Evolutionary conservation across 306 rosid species (phyloP).

Genomic region (Inga leiocalycina): DNA sequence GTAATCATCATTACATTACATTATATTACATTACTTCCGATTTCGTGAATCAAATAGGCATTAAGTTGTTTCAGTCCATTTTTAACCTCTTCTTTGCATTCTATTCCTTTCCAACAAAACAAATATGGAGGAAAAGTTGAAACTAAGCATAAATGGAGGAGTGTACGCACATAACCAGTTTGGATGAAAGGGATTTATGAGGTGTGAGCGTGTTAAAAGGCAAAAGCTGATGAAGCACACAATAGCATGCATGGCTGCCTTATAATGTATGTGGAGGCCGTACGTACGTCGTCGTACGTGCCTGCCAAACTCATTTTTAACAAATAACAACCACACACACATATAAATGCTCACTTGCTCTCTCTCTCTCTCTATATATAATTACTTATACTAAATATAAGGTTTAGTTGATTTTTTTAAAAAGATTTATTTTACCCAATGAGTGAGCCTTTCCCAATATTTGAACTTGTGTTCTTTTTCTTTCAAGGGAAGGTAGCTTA

Average conservation of each 20-base stretch:
- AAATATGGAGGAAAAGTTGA: background rate
- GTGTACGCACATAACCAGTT: background rate
- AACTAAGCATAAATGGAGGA: background rate
- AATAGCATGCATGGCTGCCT: slow-evolving; percentile 22
- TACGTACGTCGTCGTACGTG: background rate
- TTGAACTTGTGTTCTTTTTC: too few species aligned
- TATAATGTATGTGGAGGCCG: slow-evolving; percentile 27
- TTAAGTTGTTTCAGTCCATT: background rate
- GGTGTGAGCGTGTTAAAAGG: background rate
- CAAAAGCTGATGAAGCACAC: slow-evolving; percentile 22
- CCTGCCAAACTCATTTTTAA: background rate
- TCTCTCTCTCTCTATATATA: too few species aligned
- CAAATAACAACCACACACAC: too few species aligned
- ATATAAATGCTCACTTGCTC: too few species aligned
- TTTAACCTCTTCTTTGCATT: too few species aligned
- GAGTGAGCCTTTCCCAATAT: too few species aligned
- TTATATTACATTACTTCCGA: too few species aligned
- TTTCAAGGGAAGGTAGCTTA: rapidly evolving
- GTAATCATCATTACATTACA: too few species aligned
- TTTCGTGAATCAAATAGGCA: too few species aligned
- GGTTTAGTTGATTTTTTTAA: too few species aligned
- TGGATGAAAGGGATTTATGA: slow-evolving; percentile 6
- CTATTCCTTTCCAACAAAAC: background rate
- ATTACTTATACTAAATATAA: too few species aligned
- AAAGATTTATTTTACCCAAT: too few species aligned